These are phyloP conservation scores for Lagenaria siceraria DNA, from an alignment of 306 rosid genomes.

Conservation along the genomic window DNA sequence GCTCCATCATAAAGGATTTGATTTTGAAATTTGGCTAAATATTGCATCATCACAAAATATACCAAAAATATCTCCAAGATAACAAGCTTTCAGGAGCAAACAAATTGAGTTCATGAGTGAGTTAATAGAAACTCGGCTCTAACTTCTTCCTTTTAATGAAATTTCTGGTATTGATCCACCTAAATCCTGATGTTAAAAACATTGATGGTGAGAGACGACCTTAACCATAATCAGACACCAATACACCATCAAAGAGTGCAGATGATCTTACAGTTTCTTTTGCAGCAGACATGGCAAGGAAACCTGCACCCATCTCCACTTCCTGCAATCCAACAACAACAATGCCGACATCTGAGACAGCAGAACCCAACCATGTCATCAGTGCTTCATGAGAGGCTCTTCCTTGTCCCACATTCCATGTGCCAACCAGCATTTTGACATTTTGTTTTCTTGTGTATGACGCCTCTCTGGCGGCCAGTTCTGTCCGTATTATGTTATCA, in stretches of 20 bases:
- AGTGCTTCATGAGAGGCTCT: conserved; percentile 79
- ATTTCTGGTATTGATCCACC: not conserved
- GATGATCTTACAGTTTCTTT: conserved; percentile 78
- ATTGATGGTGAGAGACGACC: not conserved
- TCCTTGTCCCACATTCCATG: conserved; percentile 99
- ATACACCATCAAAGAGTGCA: conserved; percentile 5
- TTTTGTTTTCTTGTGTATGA: conserved; percentile 50
- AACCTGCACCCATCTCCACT: conserved; percentile 99
- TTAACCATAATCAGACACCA: conserved; percentile 3
- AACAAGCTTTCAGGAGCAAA: not conserved
- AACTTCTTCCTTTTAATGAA: not conserved
- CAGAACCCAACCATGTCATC: conserved; percentile 83
- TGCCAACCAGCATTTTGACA: conserved; percentile 70
- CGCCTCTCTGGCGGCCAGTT: conserved; percentile 59
- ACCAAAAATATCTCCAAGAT: not conserved
- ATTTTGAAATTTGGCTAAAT: not conserved
- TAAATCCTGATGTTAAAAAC: not conserved
- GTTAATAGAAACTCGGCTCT: not conserved
- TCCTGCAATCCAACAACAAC: conserved; percentile 96
- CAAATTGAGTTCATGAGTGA: not conserved
- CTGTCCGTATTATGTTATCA: conserved; percentile 56
- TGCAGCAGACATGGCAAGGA: conserved; percentile 98
- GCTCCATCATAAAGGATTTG: not conserved
- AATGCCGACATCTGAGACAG: conserved; percentile 79
- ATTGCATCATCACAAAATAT: not conserved